Evolutionary conservation across 169 alveolate species (phyloP), one percentile per base, ranked within the genome.

Genomic region (Plasmodium fragile): DNA sequence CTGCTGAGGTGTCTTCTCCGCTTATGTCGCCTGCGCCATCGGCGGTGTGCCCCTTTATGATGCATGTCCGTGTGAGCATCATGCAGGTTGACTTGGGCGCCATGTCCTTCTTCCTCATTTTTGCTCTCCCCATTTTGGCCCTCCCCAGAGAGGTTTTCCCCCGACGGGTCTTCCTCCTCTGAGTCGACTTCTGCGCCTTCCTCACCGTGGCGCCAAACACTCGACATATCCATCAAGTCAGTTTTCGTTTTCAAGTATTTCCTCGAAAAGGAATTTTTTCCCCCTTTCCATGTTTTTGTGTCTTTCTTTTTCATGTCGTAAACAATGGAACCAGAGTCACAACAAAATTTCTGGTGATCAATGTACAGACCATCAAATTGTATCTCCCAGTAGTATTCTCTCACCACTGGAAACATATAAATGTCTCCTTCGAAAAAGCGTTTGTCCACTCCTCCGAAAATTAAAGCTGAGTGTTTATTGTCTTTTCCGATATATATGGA

Each of bases 311-410:
- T 43, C 71, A 78, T 39, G 49, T 87, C 89, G 22, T 87, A 87
- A 6, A 87, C 93, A 78, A 87, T 75, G 5, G 93, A 78, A 59
- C 52, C 13, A 18, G 32, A 10, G 72, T 95, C 97, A 85, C 99
- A 97, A 93, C 99, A 97, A 69, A 97, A 95, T 92, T 97, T 97
- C 28, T 93, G 92, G 53, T 97, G 96, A 22, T 98, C 98, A 22
- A 97, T 85, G 84, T 95, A 96, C 25, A 97, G 83, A 39, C 97
- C 98, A 45, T 94, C 95, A 25, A 97, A 82, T 7, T 82, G 84
- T 25, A 96, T 97, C 91, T 97, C 98, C 99, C 99, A 97, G 75
- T 97, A 97, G 90, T 97, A 97, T 75, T 97, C 98, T 5, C 97
- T 77, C 3, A 95, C 96, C 30, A 97, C 98, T 25, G 98, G 99